Evolutionary conservation across 2,329 filamentous ascomycete genomes (phyloP).

Genomic region (Talaromyces sp.): DNA sequence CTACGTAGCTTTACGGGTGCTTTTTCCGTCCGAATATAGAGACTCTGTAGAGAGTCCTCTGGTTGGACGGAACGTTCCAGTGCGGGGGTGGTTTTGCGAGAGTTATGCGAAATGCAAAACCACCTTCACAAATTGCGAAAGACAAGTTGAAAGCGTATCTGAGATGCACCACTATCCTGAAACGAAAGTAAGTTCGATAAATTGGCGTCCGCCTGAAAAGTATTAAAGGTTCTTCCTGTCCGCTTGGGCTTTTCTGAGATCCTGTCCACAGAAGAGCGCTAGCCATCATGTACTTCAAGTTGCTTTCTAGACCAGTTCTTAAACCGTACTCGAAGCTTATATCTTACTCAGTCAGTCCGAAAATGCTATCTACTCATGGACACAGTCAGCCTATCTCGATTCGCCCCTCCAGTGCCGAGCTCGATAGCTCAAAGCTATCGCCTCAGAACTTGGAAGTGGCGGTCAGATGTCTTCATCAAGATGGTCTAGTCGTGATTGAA

Average conservation of each 20-base stretch:
- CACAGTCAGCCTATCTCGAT: slow-evolving; percentile 26
- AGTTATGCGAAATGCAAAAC: background rate
- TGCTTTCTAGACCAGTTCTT: background rate
- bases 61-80: background rate
- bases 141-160: background rate
- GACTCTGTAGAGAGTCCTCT: background rate
- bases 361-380: background rate
- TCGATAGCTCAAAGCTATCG: slow-evolving; percentile 32
- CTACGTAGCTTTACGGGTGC: no score
- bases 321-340: background rate
- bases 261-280: background rate
- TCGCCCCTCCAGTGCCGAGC: slow-evolving; percentile 37
- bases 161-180: background rate
- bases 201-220: background rate
- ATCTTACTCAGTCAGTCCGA: background rate
- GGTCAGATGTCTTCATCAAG: slow-evolving; percentile 45
- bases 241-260: background rate
- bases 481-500: slow-evolving; percentile 54
- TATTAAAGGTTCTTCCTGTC: background rate
- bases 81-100: background rate
- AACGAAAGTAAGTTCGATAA: background rate
- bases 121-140: background rate
- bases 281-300: background rate
- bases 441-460: slow-evolving; percentile 52
- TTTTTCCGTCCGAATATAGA: background rate